Percentiles rank a stretch among this genome's conserved stretches.
Evolutionary conservation across 164 flowering plant genomes (phyloP).

Genomic region (Annona cherimola): DNA sequence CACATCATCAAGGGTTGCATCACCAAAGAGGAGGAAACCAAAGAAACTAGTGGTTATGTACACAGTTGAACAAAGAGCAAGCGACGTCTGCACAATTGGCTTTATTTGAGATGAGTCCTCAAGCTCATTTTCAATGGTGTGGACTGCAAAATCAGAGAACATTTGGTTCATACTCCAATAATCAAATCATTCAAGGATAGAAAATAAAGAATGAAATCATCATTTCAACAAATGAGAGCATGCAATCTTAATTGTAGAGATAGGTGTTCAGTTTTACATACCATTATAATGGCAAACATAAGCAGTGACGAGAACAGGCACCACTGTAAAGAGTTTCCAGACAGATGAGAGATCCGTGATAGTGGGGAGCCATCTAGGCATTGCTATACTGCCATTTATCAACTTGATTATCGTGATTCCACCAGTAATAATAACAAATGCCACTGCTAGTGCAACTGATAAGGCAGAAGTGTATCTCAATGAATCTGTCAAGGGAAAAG

Average conservation of each 20-base stretch:
- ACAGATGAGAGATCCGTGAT: conserved; percentile 53
- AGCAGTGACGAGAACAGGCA: conserved; percentile 89
- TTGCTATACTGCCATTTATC: conserved; percentile 47
- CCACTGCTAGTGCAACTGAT: conserved; percentile 84
- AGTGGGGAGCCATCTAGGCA: conserved; percentile 79
- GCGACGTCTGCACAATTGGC: conserved; percentile 56
- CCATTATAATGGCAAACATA: conserved; percentile 93
- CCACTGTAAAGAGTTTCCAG: conserved; percentile 74
- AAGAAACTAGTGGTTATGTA: conserved; percentile 81
- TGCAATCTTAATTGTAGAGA: not conserved
- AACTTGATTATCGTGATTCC: conserved; percentile 71
- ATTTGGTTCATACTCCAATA: too few species aligned
- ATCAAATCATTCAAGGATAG: not conserved
- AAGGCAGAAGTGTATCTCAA: conserved; percentile 82
- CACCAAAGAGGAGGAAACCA: conserved; percentile 88
- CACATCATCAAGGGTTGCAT: conserved; percentile 82
- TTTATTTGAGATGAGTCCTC: conserved; percentile 62
- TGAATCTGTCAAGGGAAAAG: conserved; percentile 59
- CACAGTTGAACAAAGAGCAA: conserved; percentile 74
- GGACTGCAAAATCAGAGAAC: conserved; percentile 58
- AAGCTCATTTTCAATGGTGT: conserved; percentile 81
- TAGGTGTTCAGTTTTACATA: conserved; percentile 26
- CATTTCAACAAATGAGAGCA: too few species aligned
- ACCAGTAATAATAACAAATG: conserved; percentile 71
- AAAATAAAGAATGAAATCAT: not conserved